Base-by-base conservation (phyloP, 345 rosid genomes). In the Gynandropsis gynandra region DNA sequence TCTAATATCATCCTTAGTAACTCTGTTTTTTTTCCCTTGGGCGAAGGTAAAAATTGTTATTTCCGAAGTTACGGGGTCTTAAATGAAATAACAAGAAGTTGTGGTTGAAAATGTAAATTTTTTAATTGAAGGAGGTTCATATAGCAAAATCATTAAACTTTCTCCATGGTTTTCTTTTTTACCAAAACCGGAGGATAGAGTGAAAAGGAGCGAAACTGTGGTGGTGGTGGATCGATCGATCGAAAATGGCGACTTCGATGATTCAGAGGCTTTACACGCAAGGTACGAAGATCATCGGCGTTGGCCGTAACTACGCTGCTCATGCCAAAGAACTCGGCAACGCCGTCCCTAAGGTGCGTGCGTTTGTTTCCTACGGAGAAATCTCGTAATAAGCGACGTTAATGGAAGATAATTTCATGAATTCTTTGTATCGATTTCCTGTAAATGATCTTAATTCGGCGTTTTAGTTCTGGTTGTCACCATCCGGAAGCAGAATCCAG, bases 281-380 rank as follows among this genome's bases (percentile, higher is more conserved):
- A 0, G 87, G 98, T 32, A 84, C 93, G 9, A 87, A 87, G 63
- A 87, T 87, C 77, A 82, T 92, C 24, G 96, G 80, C 68, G 98
- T 92, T 21, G 96, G 96, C 45, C 96, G 93, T 9, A 92, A 92
- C 76, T 92, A 92, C 65, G 84, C 79, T 16, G 93, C 98, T 0
- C 98, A 92, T 62, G 95, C 98, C 67, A 82, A 80, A 66, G 98
- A 92, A 16, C 95, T 92, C 38, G 96, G 96, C 61, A 84, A 82
- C 77, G 76, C 98, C 42, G 78, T 87, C 46, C 93, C 96, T 36
- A 85, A 82, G 89, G 96, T 82, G 54, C 12, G 3, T 0, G 15
- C 61, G 13, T 10, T 37, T 11, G 20, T 33, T 20, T 10, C 32
- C 37, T 32, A 27, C 19, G 33, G 38, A 10, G 4, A 0, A 38